Conservation (phyloP, 805 yeast genomes). For the Schwanniomyces sp. region DNA sequence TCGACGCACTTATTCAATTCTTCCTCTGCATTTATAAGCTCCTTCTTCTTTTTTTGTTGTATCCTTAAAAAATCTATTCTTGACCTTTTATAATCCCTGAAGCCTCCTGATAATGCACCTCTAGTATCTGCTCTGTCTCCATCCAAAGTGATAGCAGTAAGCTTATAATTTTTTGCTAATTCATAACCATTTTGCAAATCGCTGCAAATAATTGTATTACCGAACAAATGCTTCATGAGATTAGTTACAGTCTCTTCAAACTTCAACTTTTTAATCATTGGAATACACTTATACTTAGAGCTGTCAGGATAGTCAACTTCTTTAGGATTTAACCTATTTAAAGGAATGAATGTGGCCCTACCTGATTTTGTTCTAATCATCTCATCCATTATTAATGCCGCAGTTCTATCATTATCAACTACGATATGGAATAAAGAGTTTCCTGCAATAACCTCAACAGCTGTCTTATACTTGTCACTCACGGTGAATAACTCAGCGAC, state of each 20-base stretch:
- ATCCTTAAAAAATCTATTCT: constrained; percentile 68
- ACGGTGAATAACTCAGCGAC: constrained; percentile 81
- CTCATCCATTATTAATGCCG: constrained; percentile 75
- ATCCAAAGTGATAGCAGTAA: constrained; percentile 83
- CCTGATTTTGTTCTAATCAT: constrained; percentile 70
- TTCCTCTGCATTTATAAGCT: constrained; percentile 28
- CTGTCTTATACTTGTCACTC: constrained; percentile 77
- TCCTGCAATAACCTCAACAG: constrained; percentile 90
- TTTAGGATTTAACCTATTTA: constrained; percentile 59
- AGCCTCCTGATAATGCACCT: constrained; percentile 91
- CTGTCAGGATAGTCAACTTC: constrained; percentile 58
- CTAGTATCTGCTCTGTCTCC: constrained; percentile 86
- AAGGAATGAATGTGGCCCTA: constrained; percentile 87
- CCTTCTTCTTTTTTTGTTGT: constrained; percentile 51
- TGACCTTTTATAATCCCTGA: constrained; percentile 62
- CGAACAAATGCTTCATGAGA: constrained; percentile 80
- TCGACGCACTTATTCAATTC: constrained; percentile 38
- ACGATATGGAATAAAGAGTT: constrained; percentile 82
- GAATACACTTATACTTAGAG: constrained; percentile 60
- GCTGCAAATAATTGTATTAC: constrained; percentile 73
- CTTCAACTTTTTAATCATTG: constrained; percentile 73
- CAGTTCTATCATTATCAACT: constrained; percentile 85
- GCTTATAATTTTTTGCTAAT: constrained; percentile 56
- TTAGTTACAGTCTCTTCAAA: constrained; percentile 55
- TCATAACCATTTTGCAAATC: constrained; percentile 68